These are phyloP conservation scores for Phytophthora palmivora DNA, from an alignment of 352 stramenopile genomes.

Conservation along the genomic window DNA sequence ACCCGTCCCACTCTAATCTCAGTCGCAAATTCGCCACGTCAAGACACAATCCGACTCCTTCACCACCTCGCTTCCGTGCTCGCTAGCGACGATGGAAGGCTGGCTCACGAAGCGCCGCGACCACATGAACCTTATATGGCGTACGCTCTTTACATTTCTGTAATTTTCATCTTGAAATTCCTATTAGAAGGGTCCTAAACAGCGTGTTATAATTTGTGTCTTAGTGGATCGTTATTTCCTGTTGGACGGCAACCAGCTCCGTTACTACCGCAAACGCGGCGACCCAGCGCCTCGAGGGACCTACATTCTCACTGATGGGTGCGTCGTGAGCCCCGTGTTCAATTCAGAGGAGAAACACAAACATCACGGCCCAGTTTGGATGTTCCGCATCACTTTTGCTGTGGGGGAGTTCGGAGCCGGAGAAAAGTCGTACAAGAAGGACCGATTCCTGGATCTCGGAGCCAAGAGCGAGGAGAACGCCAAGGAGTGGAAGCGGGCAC, in stretches of 20 bases:
- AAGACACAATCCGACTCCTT: neutral
- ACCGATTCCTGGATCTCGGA: slow-evolving; percentile 86
- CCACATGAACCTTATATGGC: slow-evolving; percentile 93
- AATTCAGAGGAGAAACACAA: slow-evolving; percentile 92
- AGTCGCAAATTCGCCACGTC: slow-evolving; percentile 31
- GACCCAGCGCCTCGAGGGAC: slow-evolving; percentile 83
- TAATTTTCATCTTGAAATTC: neutral
- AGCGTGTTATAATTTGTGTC: slow-evolving; percentile 27
- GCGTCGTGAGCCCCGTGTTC: slow-evolving; percentile 79
- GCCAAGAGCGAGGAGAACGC: slow-evolving; percentile 87
- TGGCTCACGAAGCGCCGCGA: slow-evolving; percentile 90
- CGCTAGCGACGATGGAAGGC: slow-evolving; percentile 68
- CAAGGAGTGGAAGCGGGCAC: slow-evolving; percentile 80
- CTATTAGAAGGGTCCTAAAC: slow-evolving; percentile 12
- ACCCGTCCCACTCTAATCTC: neutral
- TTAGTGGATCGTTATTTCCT: slow-evolving; percentile 90
- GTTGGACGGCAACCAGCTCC: slow-evolving; percentile 85
- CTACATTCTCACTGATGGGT: slow-evolving; percentile 87
- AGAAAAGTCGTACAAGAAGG: slow-evolving; percentile 91
- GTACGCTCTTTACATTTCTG: slow-evolving; percentile 44
- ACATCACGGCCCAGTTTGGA: slow-evolving; percentile 87
- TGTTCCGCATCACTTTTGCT: slow-evolving; percentile 91
- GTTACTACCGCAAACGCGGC: slow-evolving; percentile 88
- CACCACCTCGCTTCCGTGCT: slow-evolving; percentile 4
- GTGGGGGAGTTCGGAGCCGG: slow-evolving; percentile 60